These are phyloP conservation scores for Immersiporthe knoxdaviesiana DNA, from an alignment of 2,329 filamentous ascomycete genomes.

Conservation along the genomic window DNA sequence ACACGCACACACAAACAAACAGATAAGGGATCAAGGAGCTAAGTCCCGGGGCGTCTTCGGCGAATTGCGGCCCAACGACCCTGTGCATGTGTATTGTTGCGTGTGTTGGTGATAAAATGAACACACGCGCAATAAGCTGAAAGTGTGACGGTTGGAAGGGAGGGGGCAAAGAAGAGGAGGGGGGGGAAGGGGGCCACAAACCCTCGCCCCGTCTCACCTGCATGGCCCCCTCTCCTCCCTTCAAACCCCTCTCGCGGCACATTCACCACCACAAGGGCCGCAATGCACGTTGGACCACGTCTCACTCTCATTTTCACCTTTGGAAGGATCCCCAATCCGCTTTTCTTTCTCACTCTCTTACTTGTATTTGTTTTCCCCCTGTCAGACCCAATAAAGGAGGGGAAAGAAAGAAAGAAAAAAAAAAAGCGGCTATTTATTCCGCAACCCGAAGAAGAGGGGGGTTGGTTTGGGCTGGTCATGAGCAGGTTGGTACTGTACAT, in stretches of 20 bases:
- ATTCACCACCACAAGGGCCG: not conserved
- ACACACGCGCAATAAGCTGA: not conserved
- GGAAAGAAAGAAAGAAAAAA: no score
- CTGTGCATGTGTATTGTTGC: not conserved
- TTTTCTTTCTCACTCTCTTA: not conserved
- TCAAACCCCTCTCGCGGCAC: not conserved
- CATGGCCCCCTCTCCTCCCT: not conserved
- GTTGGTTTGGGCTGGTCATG: not conserved
- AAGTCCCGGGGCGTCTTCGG: not conserved
- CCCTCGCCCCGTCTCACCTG: slow-evolving; percentile 1
- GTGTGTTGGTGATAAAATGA: not conserved
- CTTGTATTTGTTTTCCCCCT: not conserved
- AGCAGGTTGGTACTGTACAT: not conserved
- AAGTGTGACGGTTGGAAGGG: not conserved
- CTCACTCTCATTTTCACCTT: slow-evolving; percentile 10
- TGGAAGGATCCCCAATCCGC: not conserved
- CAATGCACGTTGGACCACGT: not conserved
- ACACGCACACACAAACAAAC: not conserved
- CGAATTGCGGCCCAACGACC: not conserved
- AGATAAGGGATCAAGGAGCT: not conserved
- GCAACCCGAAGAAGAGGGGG: not conserved
- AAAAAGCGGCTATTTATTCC: not conserved
- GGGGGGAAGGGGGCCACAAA: not conserved
- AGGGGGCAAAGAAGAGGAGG: no score
- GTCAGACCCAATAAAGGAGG: not conserved